Conservation (phyloP, 192 early-diverging fungal species). For the Funneliformis mosseae region DNA sequence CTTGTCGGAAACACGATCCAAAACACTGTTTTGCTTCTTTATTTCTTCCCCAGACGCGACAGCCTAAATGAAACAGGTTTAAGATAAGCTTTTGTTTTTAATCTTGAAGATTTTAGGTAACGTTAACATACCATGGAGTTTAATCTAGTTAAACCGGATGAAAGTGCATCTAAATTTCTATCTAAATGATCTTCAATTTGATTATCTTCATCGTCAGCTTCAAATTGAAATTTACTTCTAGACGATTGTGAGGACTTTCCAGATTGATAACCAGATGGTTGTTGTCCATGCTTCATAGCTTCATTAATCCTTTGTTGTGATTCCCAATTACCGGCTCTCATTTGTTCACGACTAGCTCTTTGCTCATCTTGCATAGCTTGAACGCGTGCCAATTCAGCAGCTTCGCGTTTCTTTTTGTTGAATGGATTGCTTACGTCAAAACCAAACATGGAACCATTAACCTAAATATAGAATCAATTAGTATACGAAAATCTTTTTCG, state of each 20-base stretch:
- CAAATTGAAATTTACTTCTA: slow-evolving; percentile 65
- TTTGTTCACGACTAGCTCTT: slow-evolving; percentile 54
- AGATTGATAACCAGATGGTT: slow-evolving; percentile 40
- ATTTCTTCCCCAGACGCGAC: slow-evolving; percentile 19
- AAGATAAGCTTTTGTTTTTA: not conserved
- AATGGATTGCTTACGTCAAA: slow-evolving; percentile 71
- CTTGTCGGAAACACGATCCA: slow-evolving; percentile 13
- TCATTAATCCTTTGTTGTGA: slow-evolving; percentile 60
- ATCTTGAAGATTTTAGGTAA: not conserved
- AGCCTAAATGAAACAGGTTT: slow-evolving; percentile 13
- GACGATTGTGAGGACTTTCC: slow-evolving; percentile 35
- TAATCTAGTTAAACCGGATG: slow-evolving; percentile 17
- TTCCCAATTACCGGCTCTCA: slow-evolving; percentile 56
- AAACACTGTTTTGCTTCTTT: slow-evolving; percentile 1
- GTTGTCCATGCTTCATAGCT: slow-evolving; percentile 37
- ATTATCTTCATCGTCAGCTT: slow-evolving; percentile 69
- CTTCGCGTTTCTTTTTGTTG: slow-evolving; percentile 60
- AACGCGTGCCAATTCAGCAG: slow-evolving; percentile 54
- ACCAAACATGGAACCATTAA: slow-evolving; percentile 78
- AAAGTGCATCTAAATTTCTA: slow-evolving; percentile 57
- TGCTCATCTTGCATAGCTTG: slow-evolving; percentile 56
- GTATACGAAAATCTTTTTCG: not conserved
- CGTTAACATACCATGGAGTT: slow-evolving; percentile 21
- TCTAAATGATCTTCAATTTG: slow-evolving; percentile 69
- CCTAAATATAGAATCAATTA: slow-evolving; percentile 17